A percentile compares a stretch with the other conserved stretches of the same genome.
Conservation (phyloP, 192 early-diverging fungal genomes). For the Spizellomyces punctatus region DNA sequence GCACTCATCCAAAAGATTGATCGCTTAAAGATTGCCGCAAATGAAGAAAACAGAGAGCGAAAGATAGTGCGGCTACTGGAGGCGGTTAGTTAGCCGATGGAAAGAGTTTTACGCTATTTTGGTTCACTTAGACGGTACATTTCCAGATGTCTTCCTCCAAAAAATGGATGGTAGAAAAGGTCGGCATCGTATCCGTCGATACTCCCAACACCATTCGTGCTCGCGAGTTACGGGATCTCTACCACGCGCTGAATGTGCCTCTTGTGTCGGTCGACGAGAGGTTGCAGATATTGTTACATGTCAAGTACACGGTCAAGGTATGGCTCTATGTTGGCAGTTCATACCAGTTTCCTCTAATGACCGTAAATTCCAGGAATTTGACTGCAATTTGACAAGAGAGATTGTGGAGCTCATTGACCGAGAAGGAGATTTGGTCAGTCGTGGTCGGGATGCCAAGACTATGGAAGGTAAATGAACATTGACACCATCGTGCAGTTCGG, state of each 20-base stretch:
- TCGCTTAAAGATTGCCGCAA: constrained; percentile 55
- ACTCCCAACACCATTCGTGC: constrained; percentile 62
- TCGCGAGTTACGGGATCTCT: constrained; percentile 60
- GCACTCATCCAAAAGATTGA: constrained; percentile 65
- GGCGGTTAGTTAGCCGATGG: constrained; percentile 27
- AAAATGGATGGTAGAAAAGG: constrained; percentile 2
- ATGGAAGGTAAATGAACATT: constrained; percentile 49
- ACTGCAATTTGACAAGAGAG: constrained; percentile 59
- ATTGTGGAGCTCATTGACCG: constrained; percentile 64
- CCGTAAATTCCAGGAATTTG: constrained; percentile 52
- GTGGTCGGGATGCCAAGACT: constrained; percentile 51
- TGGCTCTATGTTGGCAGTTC: background rate
- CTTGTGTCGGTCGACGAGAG: constrained; percentile 56
- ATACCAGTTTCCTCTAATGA: background rate
- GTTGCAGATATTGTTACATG: constrained; percentile 60
- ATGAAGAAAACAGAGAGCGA: constrained; percentile 54
- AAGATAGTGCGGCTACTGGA: constrained; percentile 48
- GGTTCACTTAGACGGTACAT: background rate
- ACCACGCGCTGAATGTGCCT: constrained; percentile 56
- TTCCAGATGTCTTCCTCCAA: constrained; percentile 24
- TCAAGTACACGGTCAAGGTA: constrained; percentile 67
- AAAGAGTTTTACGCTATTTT: background rate
- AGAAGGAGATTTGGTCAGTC: constrained; percentile 60
- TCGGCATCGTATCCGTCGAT: constrained; percentile 44
- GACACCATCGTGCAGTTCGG: background rate